A percentile compares a stretch with the other conserved stretches of the same genome.
These are phyloP conservation scores for Candida sanyaensis DNA, from an alignment of 1,139 yeast genomes.

Conservation along the genomic window DNA sequence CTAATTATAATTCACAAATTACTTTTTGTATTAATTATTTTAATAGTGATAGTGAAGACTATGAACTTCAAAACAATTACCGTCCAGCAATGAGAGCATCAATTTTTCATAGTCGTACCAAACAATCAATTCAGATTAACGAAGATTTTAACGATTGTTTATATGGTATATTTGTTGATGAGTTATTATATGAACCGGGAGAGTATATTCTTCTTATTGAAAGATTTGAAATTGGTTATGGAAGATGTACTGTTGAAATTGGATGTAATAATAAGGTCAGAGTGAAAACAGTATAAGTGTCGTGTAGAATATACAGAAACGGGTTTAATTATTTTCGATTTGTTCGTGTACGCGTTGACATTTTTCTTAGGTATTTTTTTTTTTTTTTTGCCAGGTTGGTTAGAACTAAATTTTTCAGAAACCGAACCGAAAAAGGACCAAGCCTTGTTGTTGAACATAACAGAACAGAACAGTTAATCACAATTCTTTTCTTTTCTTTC, in stretches of 20 bases:
- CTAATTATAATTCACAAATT: slow-evolving; percentile 22
- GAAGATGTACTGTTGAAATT: slow-evolving; percentile 35
- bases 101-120: slow-evolving; percentile 33
- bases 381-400: slow-evolving; percentile 6
- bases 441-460: neutral
- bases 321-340: no score
- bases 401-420: slow-evolving; percentile 2
- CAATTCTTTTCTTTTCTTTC: no score
- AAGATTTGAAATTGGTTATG: slow-evolving; percentile 50
- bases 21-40: slow-evolving; percentile 28
- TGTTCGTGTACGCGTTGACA: neutral
- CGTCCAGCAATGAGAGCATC: slow-evolving; percentile 48
- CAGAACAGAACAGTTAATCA: no score
- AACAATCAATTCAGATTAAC: slow-evolving; percentile 32
- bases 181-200: slow-evolving; percentile 24
- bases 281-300: neutral
- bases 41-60: slow-evolving; percentile 18
- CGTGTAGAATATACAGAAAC: neutral
- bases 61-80: slow-evolving; percentile 27
- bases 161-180: slow-evolving; percentile 48
- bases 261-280: slow-evolving; percentile 28
- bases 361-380: neutral
- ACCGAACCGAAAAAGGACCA: neutral
- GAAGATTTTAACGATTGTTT: slow-evolving; percentile 43
- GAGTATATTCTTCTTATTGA: slow-evolving; percentile 45